Base-by-base conservation (phyloP, 2,329 filamentous ascomycete species). In the Pseudogymnoascus sp. region DNA sequence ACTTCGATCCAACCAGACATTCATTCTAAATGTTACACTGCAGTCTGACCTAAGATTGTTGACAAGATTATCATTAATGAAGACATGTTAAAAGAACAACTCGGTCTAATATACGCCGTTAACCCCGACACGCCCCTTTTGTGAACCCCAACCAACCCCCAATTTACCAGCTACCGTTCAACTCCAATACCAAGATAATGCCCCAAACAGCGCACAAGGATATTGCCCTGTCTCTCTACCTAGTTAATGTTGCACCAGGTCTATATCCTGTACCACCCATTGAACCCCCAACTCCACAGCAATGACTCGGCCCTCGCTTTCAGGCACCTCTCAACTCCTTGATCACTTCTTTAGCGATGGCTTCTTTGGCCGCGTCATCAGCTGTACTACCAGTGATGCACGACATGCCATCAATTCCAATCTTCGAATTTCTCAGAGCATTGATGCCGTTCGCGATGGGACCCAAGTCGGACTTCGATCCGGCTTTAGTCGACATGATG, bases 401-500 rank as follows among this genome's bases (percentile, higher is more conserved):
- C 10, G 50, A 56, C 7, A 56, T 56, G 50, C 50, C n/a, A 34
- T 56, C 50, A 56, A 56, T 18, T 18, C 50, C 28, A 56, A 56
- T 56, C n/a, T 56, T 56, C 2, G 50, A 56, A 34, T 56, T 56
- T 56, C 25, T 56, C 50, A 56, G 25, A 34, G 50, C 50, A 34
- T 56, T 56, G 50, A 56, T 56, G n/a, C 50, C 50, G 50, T 56
- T 56, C 8, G 50, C n/a, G n/a, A 56, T 28, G 50, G 50, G 50
- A 18, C 50, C 50, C 28, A 34, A 18, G 25, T 34, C 50, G 12
- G 50, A 21, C 50, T 21, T 56, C 50, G 50, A 34, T 56, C 50
- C 50, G 14, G 50, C n/a, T 34, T 56, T 60, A 23, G 34, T 60
- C 34, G 34, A 25, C 59, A 37, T 65, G 31, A 68, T 69, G 40